Conservation (phyloP, 495 filamentous ascomycete species). For the Corynascus novoguineensis region DNA sequence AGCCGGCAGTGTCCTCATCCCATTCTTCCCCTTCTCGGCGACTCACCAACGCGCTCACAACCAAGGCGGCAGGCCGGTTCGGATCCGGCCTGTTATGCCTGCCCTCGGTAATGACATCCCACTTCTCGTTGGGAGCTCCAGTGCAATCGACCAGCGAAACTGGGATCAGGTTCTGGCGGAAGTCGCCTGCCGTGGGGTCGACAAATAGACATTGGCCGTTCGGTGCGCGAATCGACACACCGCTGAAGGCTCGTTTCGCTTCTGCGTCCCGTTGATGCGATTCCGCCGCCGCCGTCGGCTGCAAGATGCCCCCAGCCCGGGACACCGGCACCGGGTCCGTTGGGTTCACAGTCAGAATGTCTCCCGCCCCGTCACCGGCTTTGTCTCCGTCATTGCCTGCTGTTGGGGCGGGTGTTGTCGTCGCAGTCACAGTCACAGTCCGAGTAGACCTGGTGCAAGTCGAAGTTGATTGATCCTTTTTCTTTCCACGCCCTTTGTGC, state of each 20-base stretch:
- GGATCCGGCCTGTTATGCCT: conserved; percentile 37
- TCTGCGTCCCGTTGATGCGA: conserved; percentile 42
- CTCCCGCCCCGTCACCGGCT: conserved; percentile 12
- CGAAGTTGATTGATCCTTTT: conserved; percentile 8
- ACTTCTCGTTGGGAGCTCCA: conserved; percentile 47
- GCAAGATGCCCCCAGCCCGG: conserved; percentile 42
- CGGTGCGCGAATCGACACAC: conserved; percentile 42
- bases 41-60: conserved; percentile 45
- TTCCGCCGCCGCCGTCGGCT: conserved; percentile 46
- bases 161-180: conserved; percentile 51
- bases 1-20: background rate
- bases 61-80: conserved; percentile 33
- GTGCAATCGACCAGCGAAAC: conserved; percentile 42
- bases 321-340: conserved; percentile 47
- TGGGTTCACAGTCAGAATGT: conserved; percentile 36
- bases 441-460: conserved; percentile 19
- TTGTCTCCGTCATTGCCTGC: background rate
- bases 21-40: background rate
- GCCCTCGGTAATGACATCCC: conserved; percentile 49
- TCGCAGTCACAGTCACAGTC: conserved; percentile 20
- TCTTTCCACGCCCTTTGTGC: no score
- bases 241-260: conserved; percentile 44
- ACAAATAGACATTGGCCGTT: conserved; percentile 50
- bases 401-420: conserved; percentile 4
- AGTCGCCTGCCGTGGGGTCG: conserved; percentile 50